Conservation (phyloP, 2,329 filamentous ascomycete genomes). For the Ophiocordyceps sinensis region DNA sequence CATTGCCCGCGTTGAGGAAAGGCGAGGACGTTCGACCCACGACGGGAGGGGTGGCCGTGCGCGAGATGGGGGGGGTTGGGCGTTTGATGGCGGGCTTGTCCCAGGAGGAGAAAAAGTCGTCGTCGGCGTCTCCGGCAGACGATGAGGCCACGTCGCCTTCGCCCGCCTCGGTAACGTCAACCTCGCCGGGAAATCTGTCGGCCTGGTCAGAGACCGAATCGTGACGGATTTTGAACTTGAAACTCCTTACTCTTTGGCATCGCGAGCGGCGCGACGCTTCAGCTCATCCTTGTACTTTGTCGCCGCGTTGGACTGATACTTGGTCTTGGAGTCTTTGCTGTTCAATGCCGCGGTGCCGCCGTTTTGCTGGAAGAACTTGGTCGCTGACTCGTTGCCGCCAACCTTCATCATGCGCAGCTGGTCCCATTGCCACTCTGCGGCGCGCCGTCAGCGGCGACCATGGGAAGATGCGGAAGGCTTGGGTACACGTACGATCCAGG, state of each 20-base stretch:
- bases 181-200: constrained; percentile 64
- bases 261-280: constrained; percentile 67
- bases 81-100: constrained; percentile 96
- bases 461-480: neutral
- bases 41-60: constrained; percentile 72
- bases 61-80: constrained; percentile 82
- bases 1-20: constrained; percentile 60
- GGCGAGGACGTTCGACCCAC: constrained; percentile 76
- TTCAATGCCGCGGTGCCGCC: constrained; percentile 86
- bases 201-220: constrained; percentile 10
- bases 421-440: constrained; percentile 91
- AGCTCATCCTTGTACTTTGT: constrained; percentile 97
- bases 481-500: constrained; percentile 66
- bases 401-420: constrained; percentile 97
- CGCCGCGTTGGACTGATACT: constrained; percentile 88
- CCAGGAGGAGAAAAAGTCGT: constrained; percentile 99
- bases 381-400: constrained; percentile 93
- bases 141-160: constrained; percentile 56
- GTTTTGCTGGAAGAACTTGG: constrained; percentile 95
- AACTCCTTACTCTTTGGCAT: constrained; percentile 65
- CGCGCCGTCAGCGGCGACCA: neutral
- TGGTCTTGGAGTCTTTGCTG: constrained; percentile 93
- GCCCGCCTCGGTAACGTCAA: constrained; percentile 65
- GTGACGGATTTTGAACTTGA: constrained; percentile 1
- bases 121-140: constrained; percentile 71